A percentile compares a stretch with the other conserved stretches of the same genome.
Conservation (phyloP, 2,329 filamentous ascomycete genomes). For the Colletotrichum salicis region DNA sequence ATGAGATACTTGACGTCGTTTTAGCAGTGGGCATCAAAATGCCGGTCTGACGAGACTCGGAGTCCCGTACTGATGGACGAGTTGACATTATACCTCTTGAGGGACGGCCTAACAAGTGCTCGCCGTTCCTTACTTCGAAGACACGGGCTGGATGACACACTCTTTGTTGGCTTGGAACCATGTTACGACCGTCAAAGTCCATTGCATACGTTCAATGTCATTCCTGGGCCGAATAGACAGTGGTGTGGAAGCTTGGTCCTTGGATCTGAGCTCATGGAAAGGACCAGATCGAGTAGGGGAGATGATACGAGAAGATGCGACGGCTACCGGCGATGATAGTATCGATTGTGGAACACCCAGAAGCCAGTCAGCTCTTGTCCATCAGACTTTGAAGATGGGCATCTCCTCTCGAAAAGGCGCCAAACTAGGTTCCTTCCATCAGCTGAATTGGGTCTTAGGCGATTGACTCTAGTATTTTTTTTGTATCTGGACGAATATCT, state of each 20-base stretch:
- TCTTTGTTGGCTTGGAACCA: background rate
- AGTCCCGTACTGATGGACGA: background rate
- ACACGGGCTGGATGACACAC: background rate
- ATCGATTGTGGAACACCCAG: background rate
- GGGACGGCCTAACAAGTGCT: background rate
- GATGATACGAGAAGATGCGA: background rate
- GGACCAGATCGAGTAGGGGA: background rate
- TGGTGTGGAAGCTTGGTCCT: background rate
- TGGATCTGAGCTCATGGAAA: background rate
- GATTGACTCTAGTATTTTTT: conserved; percentile 34
- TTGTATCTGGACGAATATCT: conserved; percentile 35
- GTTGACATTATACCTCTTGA: background rate
- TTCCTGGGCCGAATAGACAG: background rate
- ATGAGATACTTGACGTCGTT: background rate
- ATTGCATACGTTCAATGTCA: background rate
- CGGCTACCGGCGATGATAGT: background rate
- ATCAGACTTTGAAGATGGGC: conserved; percentile 39
- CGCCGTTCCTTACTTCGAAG: background rate
- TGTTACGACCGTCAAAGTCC: background rate
- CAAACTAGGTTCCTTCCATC: conserved; percentile 39
- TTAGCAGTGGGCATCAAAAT: background rate
- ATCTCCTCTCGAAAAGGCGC: conserved; percentile 40
- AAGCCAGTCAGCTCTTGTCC: background rate
- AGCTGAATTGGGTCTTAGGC: conserved; percentile 31
- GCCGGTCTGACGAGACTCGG: too few species aligned